Evolutionary conservation across 192 early-diverging fungal genomes (phyloP).

Genomic region (Backusella australiensis): DNA sequence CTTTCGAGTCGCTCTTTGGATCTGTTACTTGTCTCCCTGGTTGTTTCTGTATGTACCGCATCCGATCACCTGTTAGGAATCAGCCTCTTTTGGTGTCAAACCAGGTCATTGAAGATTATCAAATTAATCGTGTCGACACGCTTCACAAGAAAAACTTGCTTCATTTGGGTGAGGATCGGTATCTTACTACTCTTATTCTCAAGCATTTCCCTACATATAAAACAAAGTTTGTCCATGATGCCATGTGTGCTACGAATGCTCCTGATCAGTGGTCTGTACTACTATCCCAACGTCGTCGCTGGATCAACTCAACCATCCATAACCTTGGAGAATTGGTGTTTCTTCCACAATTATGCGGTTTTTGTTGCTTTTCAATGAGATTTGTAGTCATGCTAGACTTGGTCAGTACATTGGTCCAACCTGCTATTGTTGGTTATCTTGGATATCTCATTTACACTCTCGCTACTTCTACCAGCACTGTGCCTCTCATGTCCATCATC

Average conservation of each 20-base stretch:
- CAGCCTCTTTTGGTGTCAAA: conserved; percentile 89
- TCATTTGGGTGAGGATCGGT: conserved; percentile 97
- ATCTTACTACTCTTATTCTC: conserved; percentile 87
- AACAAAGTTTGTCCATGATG: conserved; percentile 88
- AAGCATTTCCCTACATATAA: conserved; percentile 98
- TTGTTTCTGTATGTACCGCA: conserved; percentile 98
- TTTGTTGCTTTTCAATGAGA: conserved; percentile 95
- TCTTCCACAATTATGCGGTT: conserved; percentile 94
- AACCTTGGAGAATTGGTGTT: conserved; percentile 93
- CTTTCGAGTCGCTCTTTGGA: conserved; percentile 96
- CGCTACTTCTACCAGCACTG: conserved; percentile 48
- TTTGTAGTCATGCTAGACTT: conserved; percentile 95
- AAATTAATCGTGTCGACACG: conserved; percentile 90
- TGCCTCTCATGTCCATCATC: conserved; percentile 80
- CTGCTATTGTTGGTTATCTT: conserved; percentile 85
- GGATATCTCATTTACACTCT: conserved; percentile 75
- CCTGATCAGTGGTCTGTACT: conserved; percentile 92
- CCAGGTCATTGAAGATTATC: conserved; percentile 88
- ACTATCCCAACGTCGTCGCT: conserved; percentile 96
- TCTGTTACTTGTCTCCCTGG: conserved; percentile 98
- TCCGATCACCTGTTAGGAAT: conserved; percentile 84
- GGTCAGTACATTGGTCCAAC: conserved; percentile 90
- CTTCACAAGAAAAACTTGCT: conserved; percentile 98
- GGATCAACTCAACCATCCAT: conserved; percentile 99
- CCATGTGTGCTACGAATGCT: conserved; percentile 88